Percentiles rank a stretch among this genome's conserved stretches.
Evolutionary conservation across 2,329 filamentous ascomycete species (phyloP).

Genomic region (Aspergillus unguis): DNA sequence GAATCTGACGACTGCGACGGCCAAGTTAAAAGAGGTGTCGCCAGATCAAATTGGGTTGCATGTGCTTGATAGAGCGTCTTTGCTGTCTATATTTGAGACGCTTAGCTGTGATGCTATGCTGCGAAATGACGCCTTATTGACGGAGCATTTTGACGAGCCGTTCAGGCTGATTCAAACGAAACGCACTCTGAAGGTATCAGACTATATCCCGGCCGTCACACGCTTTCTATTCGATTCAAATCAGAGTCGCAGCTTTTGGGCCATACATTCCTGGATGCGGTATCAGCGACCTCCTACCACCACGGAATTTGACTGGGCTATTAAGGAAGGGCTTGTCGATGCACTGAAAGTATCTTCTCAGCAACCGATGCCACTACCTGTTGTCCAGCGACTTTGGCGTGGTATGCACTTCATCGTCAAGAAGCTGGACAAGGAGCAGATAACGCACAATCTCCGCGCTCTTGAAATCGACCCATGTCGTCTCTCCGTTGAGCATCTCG

Average conservation of each 20-base stretch:
- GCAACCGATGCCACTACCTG: slow-evolving; percentile 49
- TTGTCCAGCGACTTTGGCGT: slow-evolving; percentile 74
- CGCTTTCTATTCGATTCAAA: slow-evolving; percentile 79
- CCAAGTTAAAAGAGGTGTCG: slow-evolving; percentile 51
- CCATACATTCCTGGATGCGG: slow-evolving; percentile 64
- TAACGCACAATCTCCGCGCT: slow-evolving; percentile 72
- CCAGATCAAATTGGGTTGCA: slow-evolving; percentile 50
- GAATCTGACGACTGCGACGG: slow-evolving; percentile 57
- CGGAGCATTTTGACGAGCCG: slow-evolving; percentile 70
- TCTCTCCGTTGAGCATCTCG: slow-evolving; percentile 63
- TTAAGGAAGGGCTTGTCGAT: slow-evolving; percentile 67
- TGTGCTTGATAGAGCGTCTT: slow-evolving; percentile 56
- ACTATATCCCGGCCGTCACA: slow-evolving; percentile 76
- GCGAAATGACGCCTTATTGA: slow-evolving; percentile 51
- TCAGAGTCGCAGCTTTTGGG: slow-evolving; percentile 62
- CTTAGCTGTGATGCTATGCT: slow-evolving; percentile 81
- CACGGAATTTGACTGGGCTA: slow-evolving; percentile 82
- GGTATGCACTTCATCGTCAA: slow-evolving; percentile 71
- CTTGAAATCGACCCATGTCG: slow-evolving; percentile 69
- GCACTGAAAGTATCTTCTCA: slow-evolving; percentile 63
- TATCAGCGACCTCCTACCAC: slow-evolving; percentile 62
- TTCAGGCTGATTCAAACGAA: slow-evolving; percentile 77
- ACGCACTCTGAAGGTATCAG: slow-evolving; percentile 71
- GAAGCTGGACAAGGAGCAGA: slow-evolving; percentile 68
- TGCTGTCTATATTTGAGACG: slow-evolving; percentile 82